Base-by-base conservation (phyloP, 2,329 filamentous ascomycete species). In the Penicillium paneum region DNA sequence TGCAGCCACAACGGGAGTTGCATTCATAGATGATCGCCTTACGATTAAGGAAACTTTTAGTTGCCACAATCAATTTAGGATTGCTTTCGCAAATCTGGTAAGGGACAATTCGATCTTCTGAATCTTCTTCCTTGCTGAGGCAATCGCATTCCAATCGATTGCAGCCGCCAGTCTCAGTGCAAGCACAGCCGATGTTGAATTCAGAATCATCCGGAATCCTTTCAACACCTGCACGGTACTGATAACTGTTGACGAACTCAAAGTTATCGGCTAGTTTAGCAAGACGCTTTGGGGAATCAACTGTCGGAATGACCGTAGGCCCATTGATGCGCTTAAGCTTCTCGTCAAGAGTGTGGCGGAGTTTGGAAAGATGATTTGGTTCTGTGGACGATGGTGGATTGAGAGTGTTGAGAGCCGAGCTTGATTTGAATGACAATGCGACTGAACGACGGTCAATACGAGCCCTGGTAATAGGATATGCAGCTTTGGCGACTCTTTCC, bases 21-120 rank as follows among this genome's bases (percentile, higher is more conserved):
- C 76, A 79, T 55, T 79, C 76, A 8, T 66, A 68, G 1, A 76
- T 76, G 59, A 76, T 76, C 0, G 66, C 56, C 13, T 64, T 71
- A 3, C 67, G 57, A 1, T 62, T 57, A 5, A 76, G 57, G 29
- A 76, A 73, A 1, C 67, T 64, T 1, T 63, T 58, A 0, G 56
- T 58, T 0, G 74, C 59, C 0, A 74, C 68, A 8, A 67, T 42
- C 12, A 66, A 12, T 3, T 5, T 31, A 3, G 19, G 42, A 1
- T 60, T 47, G 8, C 28, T 19, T 0, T 61, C 58, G 6, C 31
- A 50, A 5, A 51, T 39, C 15, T 60, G 54, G 44, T 76, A 76
- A 0, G 72, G 65, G 0, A 70, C 58, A 40, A 76, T 73, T 0
- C 41, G 50, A 4, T 67, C 53, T 8, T 70, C 60, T 0, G 64